Base-by-base conservation (phyloP, 352 stramenopile species). In the Pythium chondricola region DNA sequence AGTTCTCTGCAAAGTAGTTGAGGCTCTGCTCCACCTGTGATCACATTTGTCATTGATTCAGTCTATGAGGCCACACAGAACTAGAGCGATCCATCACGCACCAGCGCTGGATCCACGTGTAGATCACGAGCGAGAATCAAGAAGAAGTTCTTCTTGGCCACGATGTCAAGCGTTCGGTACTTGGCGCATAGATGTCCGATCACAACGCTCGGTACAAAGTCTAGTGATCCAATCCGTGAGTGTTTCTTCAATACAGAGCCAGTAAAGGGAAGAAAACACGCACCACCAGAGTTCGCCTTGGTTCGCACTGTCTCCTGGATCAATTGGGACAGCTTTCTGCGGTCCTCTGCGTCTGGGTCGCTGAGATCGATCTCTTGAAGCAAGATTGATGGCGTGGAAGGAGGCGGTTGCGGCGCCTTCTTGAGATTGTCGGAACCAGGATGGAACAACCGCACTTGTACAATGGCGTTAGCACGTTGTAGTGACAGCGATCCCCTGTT, bases 61-160 rank as follows among this genome's bases (percentile, higher is more conserved):
- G n/a, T n/a, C n/a, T n/a, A n/a, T n/a, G n/a, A n/a, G 17, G 11
- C 11, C 7, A 45, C 22, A 8, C 21, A 45, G 7, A 32, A 22
- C 11, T 3, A 3, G 1, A 6, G 22, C 27, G 14, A 6, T 17
- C 22, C 13, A 14, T 20, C 16, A 39, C 47, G n/a, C 63, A 86
- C 74, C 44, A 69, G 20, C 0, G 58, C 36, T 10, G 65, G 65
- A 50, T 93, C 76, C 11, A 90, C 64, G 38, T 89, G 76, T 39
- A 93, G 41, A 32, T 93, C 78, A 20, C 76, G 68, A 10, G 81
- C 78, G 21, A 93, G 52, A 36, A 88, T 87, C 32, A 90, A 67
- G 29, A 90, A 46, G 33, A 93, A 93, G 21, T 85, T 58, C 56
- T 85, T 83, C 67, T 93, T 93, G 39, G 78, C 73, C 20, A 88